A percentile compares a stretch with the other conserved stretches of the same genome.
Conservation (phyloP, 306 rosid species). For the Cucumis sativus region DNA sequence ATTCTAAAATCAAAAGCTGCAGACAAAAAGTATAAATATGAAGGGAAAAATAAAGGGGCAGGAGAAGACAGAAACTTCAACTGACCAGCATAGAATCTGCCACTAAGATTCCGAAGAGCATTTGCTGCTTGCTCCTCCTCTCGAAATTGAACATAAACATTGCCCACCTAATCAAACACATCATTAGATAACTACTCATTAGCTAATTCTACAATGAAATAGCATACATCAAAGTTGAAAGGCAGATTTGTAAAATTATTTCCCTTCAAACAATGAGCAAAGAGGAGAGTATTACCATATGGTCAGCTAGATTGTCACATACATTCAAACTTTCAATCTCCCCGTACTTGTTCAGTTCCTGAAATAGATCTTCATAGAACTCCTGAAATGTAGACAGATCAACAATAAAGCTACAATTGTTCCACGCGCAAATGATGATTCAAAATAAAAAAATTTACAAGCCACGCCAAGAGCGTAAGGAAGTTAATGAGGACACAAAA, state of each 20-base stretch:
- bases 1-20: background rate
- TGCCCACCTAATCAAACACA: slow-evolving; percentile 42
- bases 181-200: background rate
- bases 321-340: slow-evolving; percentile 58
- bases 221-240: background rate
- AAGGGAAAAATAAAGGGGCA: no score
- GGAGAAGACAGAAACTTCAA: background rate
- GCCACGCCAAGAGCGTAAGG: background rate
- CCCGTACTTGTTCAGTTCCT: slow-evolving; percentile 52
- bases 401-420: background rate
- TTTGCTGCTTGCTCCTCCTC: slow-evolving; percentile 62
- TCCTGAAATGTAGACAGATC: slow-evolving; percentile 16
- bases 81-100: slow-evolving; percentile 59
- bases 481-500: background rate
- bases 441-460: background rate
- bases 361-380: slow-evolving; percentile 59
- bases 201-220: background rate
- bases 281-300: slow-evolving; percentile 29
- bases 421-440: background rate
- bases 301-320: slow-evolving; percentile 67
- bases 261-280: background rate
- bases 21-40: background rate
- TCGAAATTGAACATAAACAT: slow-evolving; percentile 61
- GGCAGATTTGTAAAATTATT: background rate
- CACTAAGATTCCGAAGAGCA: slow-evolving; percentile 39